phyloP scores from a whole-genome alignment of 23 red algal genomes.

The Agarophyton chilense region DNA sequence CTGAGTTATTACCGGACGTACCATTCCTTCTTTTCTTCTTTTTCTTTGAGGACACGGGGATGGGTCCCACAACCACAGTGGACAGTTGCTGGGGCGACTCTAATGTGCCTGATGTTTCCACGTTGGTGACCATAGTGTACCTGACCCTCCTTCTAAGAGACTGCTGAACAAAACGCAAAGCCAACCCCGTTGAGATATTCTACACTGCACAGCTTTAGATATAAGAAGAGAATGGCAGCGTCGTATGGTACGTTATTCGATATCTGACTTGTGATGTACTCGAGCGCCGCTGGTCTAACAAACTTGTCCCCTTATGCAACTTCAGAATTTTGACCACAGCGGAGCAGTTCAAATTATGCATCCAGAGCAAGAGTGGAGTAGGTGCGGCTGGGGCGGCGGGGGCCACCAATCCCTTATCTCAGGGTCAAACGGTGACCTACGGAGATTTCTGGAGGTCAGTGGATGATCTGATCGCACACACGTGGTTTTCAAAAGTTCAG shows the following conservation, averaged over 20 bases:
- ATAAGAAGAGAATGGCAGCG: too few relatives aligned
- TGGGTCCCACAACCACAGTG: background rate
- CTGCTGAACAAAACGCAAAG: too few relatives aligned
- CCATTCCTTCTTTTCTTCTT: slow-evolving; percentile 41
- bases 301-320: too few relatives aligned
- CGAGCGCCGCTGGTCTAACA: too few relatives aligned
- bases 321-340: too few relatives aligned
- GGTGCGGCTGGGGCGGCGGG: background rate
- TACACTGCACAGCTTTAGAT: too few relatives aligned
- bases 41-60: background rate
- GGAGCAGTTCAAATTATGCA: too few relatives aligned
- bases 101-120: background rate
- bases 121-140: slow-evolving; percentile 5
- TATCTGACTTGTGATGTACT: too few relatives aligned
- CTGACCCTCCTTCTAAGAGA: background rate
- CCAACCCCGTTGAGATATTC: too few relatives aligned
- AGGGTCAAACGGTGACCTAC: background rate
- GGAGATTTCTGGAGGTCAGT: slow-evolving; percentile 23
- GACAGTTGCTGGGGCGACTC: background rate
- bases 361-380: background rate
- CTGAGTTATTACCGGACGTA: background rate
- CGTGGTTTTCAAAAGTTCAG: slow-evolving; percentile 1
- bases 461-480: background rate
- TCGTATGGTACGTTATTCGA: too few relatives aligned
- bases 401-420: background rate